Percentiles rank a stretch among this genome's conserved stretches.
phyloP scores from a whole-genome alignment of 768 basidiomycete genomes.

The Kwoniella heveanensis region DNA sequence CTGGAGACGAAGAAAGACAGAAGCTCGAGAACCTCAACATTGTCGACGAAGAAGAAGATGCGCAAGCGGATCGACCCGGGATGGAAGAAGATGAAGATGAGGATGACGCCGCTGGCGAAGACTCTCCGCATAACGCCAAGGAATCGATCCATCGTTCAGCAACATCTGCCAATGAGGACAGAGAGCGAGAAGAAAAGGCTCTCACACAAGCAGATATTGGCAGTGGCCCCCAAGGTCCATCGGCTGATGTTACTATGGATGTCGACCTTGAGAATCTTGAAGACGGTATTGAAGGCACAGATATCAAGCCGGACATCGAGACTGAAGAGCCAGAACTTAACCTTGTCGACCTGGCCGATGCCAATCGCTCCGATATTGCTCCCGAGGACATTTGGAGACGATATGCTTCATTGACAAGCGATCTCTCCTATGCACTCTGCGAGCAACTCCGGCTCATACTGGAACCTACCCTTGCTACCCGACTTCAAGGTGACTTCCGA shows the following conservation, averaged over 20 bases:
- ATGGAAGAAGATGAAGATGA: conserved; percentile 37
- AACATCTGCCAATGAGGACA: conserved; percentile 18
- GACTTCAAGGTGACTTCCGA: conserved; percentile 93
- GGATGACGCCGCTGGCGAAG: conserved; percentile 24
- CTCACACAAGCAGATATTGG: conserved; percentile 55
- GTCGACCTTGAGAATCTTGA: conserved; percentile 63
- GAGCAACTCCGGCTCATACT: conserved; percentile 96
- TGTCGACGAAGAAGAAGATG: conserved; percentile 64
- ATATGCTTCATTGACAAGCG: conserved; percentile 86
- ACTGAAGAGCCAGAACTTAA: conserved; percentile 59
- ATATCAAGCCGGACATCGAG: conserved; percentile 44
- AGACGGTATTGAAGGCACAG: conserved; percentile 45
- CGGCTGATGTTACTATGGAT: conserved; percentile 46
- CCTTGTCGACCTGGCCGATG: conserved; percentile 65
- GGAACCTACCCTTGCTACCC: conserved; percentile 89
- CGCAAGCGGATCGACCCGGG: conserved; percentile 27
- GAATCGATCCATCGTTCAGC: conserved; percentile 13
- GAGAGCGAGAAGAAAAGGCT: conserved; percentile 54
- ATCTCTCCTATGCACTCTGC: conserved; percentile 86
- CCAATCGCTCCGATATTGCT: conserved; percentile 60
- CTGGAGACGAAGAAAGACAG: conserved; percentile 78
- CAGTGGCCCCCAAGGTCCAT: conserved; percentile 13
- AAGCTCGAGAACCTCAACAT: conserved; percentile 79
- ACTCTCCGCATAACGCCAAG: conserved; percentile 4
- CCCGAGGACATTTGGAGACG: conserved; percentile 84